Evolutionary conservation across 768 basidiomycete species (phyloP).

Genomic region (Panellus pusillus): DNA sequence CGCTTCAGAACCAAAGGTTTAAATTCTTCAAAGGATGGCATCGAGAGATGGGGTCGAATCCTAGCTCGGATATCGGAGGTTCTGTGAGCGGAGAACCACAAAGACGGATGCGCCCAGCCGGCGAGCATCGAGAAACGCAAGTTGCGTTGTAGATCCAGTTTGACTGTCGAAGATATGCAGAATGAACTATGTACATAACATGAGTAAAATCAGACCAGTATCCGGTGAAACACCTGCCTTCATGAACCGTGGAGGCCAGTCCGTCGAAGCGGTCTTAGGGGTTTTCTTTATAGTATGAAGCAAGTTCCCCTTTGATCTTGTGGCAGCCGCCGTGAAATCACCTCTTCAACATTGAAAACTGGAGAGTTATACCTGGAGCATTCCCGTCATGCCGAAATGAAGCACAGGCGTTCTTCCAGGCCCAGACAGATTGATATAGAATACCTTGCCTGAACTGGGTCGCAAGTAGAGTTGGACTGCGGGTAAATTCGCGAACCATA

Average conservation of each 20-base stretch:
- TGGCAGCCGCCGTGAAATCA: neutral
- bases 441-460: constrained; percentile 51
- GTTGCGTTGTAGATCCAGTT: constrained; percentile 40
- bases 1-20: constrained; percentile 47
- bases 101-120: constrained; percentile 68
- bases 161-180: constrained; percentile 50
- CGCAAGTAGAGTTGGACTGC: neutral
- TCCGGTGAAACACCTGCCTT: constrained; percentile 41
- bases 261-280: constrained; percentile 38
- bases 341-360: neutral
- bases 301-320: constrained; percentile 49
- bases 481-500: constrained; percentile 42
- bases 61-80: constrained; percentile 69
- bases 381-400: constrained; percentile 89
- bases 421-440: constrained; percentile 66
- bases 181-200: constrained; percentile 48
- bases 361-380: constrained; percentile 57
- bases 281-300: constrained; percentile 51
- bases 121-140: constrained; percentile 74
- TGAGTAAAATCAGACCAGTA: neutral
- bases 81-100: constrained; percentile 56
- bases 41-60: constrained; percentile 77
- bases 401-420: constrained; percentile 63
- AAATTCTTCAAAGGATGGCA: constrained; percentile 60
- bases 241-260: constrained; percentile 68